Evolutionary conservation across 495 filamentous ascomycete genomes (phyloP).

Genomic region (Lophiostoma macrostomum): DNA sequence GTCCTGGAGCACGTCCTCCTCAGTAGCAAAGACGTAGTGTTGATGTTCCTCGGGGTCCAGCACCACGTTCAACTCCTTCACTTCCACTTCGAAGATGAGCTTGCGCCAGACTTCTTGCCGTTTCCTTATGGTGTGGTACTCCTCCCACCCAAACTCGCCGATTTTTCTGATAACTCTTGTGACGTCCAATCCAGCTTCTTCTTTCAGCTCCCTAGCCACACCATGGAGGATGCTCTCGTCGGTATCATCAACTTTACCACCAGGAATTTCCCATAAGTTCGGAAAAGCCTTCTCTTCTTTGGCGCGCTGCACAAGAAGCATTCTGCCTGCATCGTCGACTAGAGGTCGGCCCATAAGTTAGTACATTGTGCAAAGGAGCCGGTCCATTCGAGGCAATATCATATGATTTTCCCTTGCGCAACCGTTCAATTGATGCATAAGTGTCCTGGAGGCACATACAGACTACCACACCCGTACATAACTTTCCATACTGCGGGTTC

Average conservation of each 20-base stretch:
- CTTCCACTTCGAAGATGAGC: constrained; percentile 41
- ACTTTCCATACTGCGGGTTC: constrained; percentile 12
- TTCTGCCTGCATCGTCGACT: constrained; percentile 40
- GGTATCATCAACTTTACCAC: constrained; percentile 50
- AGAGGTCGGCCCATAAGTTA: too few species aligned
- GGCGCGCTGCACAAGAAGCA: constrained; percentile 55
- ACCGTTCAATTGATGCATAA: too few species aligned
- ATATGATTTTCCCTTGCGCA: too few species aligned
- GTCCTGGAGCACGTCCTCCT: constrained; percentile 35
- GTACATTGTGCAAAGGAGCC: too few species aligned
- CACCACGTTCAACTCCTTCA: constrained; percentile 16
- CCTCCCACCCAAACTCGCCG: constrained; percentile 34
- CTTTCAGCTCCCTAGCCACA: constrained; percentile 54
- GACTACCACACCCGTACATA: constrained; percentile 24
- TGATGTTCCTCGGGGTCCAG: constrained; percentile 41
- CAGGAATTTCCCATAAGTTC: constrained; percentile 52
- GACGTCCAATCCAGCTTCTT: constrained; percentile 58
- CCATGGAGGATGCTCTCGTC: constrained; percentile 54
- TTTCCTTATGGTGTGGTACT: constrained; percentile 5
- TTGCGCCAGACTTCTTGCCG: constrained; percentile 39
- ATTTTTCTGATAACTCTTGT: constrained; percentile 47
- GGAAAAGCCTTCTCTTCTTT: constrained; percentile 44
- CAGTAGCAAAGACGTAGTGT: constrained; percentile 36
- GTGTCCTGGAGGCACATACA: too few species aligned
- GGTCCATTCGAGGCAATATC: too few species aligned